Evolutionary conservation across 441 rosid genomes (phyloP).

Genomic region (Eruca vesicaria): DNA sequence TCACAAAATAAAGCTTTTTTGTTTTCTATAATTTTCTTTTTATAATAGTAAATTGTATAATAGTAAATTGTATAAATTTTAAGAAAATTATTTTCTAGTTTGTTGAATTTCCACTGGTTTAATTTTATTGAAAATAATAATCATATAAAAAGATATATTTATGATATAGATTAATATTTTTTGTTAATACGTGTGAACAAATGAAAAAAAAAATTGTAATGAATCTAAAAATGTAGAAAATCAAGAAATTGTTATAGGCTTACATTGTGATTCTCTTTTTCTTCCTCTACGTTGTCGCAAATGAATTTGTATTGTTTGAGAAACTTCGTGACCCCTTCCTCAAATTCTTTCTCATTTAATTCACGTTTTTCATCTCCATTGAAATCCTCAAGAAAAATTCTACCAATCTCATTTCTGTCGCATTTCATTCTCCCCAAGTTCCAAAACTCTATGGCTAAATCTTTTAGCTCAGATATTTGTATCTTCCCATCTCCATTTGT

Average conservation of each 20-base stretch:
- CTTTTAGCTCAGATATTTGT: conserved; percentile 36
- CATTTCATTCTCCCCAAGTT: conserved; percentile 33
- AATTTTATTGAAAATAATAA: too few species aligned
- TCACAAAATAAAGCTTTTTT: too few species aligned
- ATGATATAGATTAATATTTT: too few species aligned
- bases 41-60: too few species aligned
- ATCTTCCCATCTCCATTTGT: conserved; percentile 32
- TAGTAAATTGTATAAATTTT: too few species aligned
- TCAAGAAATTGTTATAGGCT: too few species aligned
- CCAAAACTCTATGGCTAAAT: conserved; percentile 34
- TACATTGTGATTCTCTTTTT: conserved; percentile 11
- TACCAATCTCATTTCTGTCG: conserved; percentile 32
- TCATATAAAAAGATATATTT: too few species aligned
- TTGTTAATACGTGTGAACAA: too few species aligned
- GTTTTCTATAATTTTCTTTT: too few species aligned
- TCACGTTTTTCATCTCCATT: conserved; percentile 30
- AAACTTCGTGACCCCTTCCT: conserved; percentile 29
- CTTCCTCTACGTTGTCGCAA: conserved; percentile 4
- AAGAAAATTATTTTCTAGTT: background rate
- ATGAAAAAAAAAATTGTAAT: too few species aligned
- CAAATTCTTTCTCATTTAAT: conserved; percentile 27
- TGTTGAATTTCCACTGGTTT: too few species aligned
- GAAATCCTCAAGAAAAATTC: conserved; percentile 17
- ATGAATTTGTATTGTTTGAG: conserved; percentile 19
- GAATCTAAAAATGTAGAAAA: too few species aligned